Evolutionary conservation across 257 asterid genomes (phyloP).

Genomic region (Perilla frutescens): DNA sequence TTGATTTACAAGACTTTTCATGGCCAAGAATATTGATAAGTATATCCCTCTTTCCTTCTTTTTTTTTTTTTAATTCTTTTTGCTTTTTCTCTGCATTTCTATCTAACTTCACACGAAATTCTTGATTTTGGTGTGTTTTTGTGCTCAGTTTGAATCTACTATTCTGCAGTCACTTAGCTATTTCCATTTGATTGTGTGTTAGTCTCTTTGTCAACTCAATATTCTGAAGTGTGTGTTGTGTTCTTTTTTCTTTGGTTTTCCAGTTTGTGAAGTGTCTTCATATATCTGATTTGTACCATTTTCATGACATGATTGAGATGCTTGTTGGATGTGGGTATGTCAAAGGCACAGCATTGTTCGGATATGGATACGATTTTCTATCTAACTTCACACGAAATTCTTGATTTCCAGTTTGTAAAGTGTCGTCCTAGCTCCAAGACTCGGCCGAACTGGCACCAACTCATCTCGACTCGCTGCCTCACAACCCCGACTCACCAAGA

Average conservation of each 20-base stretch:
- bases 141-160: neutral
- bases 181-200: conserved; percentile 4
- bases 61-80: neutral
- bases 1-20: too few relatives aligned
- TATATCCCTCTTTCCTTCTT: neutral
- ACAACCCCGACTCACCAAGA: too few relatives aligned
- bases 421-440: too few relatives aligned
- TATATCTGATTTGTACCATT: conserved; percentile 72
- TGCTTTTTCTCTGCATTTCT: neutral
- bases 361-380: conserved; percentile 90
- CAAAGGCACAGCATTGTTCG: conserved; percentile 91
- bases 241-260: conserved; percentile 33
- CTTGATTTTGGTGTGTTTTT: neutral
- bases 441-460: too few relatives aligned
- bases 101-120: neutral
- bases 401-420: too few relatives aligned
- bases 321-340: conserved; percentile 92
- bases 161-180: conserved; percentile 22
- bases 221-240: conserved; percentile 11
- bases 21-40: neutral
- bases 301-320: conserved; percentile 95
- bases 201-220: neutral
- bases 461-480: too few relatives aligned
- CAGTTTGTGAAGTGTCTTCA: conserved; percentile 79
- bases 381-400: too few relatives aligned